Base-by-base conservation (phyloP, 2,329 filamentous ascomycete genomes). In the Teratosphaeria viscida region DNA sequence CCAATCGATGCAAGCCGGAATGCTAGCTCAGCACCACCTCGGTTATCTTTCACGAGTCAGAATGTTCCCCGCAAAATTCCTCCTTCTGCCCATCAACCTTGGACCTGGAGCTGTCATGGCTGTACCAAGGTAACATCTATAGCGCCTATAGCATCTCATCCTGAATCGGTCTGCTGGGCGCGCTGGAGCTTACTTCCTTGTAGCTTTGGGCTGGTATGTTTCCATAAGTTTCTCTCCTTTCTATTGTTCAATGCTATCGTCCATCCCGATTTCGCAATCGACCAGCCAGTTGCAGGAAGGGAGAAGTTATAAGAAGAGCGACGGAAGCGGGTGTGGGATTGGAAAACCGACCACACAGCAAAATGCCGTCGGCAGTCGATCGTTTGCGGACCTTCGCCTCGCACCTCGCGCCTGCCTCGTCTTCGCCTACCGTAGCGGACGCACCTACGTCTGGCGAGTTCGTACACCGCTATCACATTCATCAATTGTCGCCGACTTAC, bases 401-500 rank as follows among this genome's bases (percentile, higher is more conserved):
- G n/a, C 75, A 77, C 53, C 67, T 77, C 60, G 57, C 67, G 16
- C 68, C 74, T 32, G 68, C 69, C 12, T 65, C 72, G 54, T 64
- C 68, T 57, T 64, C 68, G 52, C 62, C 66, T 23, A 65, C 62
- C 34, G 54, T 52, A 6, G 57, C 60, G 43, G 56, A 57, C 63
- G 16, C 54, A 61, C 29, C 60, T 62, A 34, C 63, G 61, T 27
- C 63, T 64, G 34, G 52, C 39, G 57, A 57, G n/a, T 62, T 58
- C 64, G 68, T 72, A 62, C 78, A 78, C 64, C 73, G 67, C 60
- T 78, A 78, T 69, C 84, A 90, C 73, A 82, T 88, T 68, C 88
- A 92, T 74, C 84, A 87, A 16, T 83, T 97, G 34, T 92, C 90
- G 1, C 92, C 92, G 0, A 96, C 92, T 2, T 86, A 85, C 73